Conservation (phyloP, 768 basidiomycete species). For the Collybia sordida region DNA sequence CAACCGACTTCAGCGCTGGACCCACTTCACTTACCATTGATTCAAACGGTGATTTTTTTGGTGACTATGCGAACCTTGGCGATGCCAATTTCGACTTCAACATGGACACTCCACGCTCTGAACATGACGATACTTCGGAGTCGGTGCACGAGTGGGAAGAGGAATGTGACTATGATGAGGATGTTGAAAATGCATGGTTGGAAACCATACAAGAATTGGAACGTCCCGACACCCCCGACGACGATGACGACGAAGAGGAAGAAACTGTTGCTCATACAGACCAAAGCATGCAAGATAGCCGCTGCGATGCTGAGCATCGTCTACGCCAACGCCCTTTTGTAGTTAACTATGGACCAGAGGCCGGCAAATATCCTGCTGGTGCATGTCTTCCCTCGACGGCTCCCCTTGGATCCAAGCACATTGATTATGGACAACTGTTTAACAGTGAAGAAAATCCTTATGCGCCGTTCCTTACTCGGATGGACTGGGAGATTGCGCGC, state of each 20-base stretch:
- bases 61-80: conserved; percentile 4
- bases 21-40: conserved; percentile 8
- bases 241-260: neutral
- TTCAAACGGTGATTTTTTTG: conserved; percentile 10
- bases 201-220: neutral
- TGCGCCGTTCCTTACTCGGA: conserved; percentile 31
- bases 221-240: neutral
- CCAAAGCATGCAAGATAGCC: neutral
- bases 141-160: neutral
- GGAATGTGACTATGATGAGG: neutral
- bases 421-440: neutral
- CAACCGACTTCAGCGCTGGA: too few relatives aligned
- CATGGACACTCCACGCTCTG: neutral
- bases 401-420: neutral
- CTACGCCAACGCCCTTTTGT: neutral
- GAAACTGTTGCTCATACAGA: neutral
- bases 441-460: conserved; percentile 11
- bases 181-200: neutral
- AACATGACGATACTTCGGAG: neutral
- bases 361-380: conserved; percentile 7
- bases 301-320: neutral
- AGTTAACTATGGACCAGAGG: neutral
- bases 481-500: conserved; percentile 39
- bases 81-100: neutral
- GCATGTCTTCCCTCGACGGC: neutral